Percentiles rank a stretch among this genome's conserved stretches.
Conservation (phyloP, 768 basidiomycete genomes). For the Leucosporidium yakuticum region DNA sequence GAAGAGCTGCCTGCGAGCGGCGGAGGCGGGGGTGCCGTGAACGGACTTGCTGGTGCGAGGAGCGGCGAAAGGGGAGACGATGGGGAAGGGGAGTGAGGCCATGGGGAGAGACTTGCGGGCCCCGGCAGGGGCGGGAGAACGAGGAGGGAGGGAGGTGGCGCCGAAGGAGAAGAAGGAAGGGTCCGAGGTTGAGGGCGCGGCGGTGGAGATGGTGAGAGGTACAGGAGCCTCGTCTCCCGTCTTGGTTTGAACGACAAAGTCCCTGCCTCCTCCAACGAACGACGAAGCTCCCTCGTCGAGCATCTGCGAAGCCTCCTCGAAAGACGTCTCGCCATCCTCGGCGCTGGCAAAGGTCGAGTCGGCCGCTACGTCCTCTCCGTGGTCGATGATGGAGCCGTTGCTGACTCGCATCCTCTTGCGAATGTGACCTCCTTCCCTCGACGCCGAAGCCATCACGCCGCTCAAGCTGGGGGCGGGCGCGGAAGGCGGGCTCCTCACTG, state of each 20-base stretch:
- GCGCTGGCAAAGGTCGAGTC: no score
- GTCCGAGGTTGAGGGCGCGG: constrained; percentile 3
- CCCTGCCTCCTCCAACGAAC: constrained; percentile 3
- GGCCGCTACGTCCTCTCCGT: not conserved
- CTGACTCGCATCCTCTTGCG: constrained; percentile 17
- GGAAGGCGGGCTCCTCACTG: not conserved
- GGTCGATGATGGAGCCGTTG: not conserved
- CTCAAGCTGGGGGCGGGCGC: not conserved
- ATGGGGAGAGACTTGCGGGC: constrained; percentile 24
- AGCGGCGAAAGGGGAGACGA: constrained; percentile 22
- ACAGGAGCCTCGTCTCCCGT: constrained; percentile 12
- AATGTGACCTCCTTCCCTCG: constrained; percentile 11
- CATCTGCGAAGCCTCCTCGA: constrained; percentile 6
- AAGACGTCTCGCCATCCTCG: not conserved
- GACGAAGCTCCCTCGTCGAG: constrained; percentile 3
- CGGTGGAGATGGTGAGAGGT: not conserved
- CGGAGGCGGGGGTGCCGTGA: no score
- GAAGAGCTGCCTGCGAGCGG: no score
- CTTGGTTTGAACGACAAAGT: constrained; percentile 22
- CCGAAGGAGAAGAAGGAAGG: constrained; percentile 23
- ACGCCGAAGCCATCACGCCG: not conserved
- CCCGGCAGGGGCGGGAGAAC: not conserved
- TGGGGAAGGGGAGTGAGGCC: constrained; percentile 15
- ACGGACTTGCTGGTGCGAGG: not conserved
- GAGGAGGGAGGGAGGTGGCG: not conserved